phyloP scores from a whole-genome alignment of 2,329 filamentous ascomycete genomes.

The Penicillium sp. region DNA sequence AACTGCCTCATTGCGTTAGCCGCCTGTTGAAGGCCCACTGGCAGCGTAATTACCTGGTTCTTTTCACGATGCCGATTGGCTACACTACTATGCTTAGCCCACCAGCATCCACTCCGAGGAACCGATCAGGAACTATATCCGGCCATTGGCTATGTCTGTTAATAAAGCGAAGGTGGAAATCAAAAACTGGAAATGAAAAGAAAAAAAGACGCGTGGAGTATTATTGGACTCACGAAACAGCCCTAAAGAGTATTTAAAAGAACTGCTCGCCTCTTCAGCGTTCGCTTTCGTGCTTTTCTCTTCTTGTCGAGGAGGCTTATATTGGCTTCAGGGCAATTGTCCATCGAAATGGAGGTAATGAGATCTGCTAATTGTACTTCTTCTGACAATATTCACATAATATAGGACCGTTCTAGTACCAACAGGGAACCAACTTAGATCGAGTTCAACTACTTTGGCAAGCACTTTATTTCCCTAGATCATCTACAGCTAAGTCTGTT shows the following conservation, averaged over 20 bases:
- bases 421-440: not conserved
- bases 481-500: not conserved
- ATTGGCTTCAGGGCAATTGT: too few species aligned
- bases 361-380: too few species aligned
- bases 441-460: constrained; percentile 1
- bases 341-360: not conserved
- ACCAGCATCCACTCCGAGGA: not conserved
- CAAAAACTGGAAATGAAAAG: not conserved
- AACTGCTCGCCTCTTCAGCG: too few species aligned
- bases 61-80: not conserved
- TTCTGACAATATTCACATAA: not conserved
- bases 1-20: not conserved
- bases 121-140: not conserved
- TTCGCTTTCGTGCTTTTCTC: not conserved
- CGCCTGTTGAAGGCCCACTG: not conserved
- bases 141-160: not conserved
- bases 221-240: not conserved
- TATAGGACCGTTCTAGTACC: not conserved
- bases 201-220: not conserved
- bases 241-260: not conserved
- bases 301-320: not conserved
- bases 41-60: not conserved
- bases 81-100: not conserved
- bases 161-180: not conserved
- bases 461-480: not conserved